Evolutionary conservation across 2,329 filamentous ascomycete species (phyloP).

Genomic region (Arthrobotrys iridis): DNA sequence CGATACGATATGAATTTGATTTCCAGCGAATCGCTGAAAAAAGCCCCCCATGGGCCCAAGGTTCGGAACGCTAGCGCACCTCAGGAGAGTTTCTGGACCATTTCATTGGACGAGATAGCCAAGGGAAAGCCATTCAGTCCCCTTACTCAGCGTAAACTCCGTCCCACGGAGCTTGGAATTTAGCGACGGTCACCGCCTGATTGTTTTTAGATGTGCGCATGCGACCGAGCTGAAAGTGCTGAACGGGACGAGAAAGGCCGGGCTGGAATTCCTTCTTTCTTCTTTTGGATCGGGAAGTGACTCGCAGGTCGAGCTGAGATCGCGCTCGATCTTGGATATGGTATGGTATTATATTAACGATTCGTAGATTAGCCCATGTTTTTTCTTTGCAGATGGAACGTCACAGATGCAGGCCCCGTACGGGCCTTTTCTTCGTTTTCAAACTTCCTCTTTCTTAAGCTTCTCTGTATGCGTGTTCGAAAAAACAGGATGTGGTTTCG

Average conservation of each 20-base stretch:
- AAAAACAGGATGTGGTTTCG: not conserved
- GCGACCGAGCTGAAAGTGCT: no score
- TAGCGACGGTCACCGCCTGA: no score
- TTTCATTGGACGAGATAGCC: constrained; percentile 34
- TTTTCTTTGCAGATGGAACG: not conserved
- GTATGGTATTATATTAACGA: not conserved
- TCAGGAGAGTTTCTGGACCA: constrained; percentile 40
- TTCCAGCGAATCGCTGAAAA: not conserved
- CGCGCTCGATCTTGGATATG: not conserved
- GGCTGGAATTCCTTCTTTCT: no score
- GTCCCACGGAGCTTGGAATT: no score
- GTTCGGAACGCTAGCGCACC: constrained; percentile 24
- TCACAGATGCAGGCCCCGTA: not conserved
- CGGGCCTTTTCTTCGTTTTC: not conserved
- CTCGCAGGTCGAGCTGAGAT: not conserved
- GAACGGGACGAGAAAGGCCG: no score
- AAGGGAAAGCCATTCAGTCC: no score
- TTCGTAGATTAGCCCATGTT: not conserved
- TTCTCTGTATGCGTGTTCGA: no score
- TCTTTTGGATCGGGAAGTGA: no score
- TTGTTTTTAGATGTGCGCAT: no score
- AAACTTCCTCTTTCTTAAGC: no score
- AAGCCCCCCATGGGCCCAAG: no score
- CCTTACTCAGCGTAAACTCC: no score
- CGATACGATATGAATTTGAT: not conserved